Evolutionary conservation across 2,329 filamentous ascomycete species (phyloP).

Genomic region (Paracoccidioides lutzii): DNA sequence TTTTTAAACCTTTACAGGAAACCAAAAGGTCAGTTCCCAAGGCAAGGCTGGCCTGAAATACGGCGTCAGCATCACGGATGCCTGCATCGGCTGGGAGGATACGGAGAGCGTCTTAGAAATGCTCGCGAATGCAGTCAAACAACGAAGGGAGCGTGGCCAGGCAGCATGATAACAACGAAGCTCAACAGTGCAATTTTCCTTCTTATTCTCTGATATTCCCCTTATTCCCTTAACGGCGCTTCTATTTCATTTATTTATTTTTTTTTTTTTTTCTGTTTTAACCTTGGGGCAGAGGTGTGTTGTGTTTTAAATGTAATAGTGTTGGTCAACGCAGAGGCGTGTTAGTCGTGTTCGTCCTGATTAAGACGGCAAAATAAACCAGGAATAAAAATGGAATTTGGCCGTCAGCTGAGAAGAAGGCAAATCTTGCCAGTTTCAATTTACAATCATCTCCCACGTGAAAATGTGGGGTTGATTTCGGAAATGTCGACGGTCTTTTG

Average conservation of each 20-base stretch:
- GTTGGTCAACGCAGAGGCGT: too few relatives aligned
- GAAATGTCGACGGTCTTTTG: too few relatives aligned
- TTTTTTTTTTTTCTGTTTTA: background rate
- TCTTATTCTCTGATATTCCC: background rate
- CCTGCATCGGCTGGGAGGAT: conserved; percentile 89
- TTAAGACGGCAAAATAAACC: too few relatives aligned
- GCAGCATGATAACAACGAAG: background rate
- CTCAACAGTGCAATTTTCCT: background rate
- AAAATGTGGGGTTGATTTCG: too few relatives aligned
- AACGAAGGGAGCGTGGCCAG: conserved; percentile 33
- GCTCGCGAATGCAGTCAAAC: conserved; percentile 67
- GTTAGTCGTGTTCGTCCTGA: too few relatives aligned
- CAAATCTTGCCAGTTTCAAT: too few relatives aligned
- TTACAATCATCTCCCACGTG: too few relatives aligned
- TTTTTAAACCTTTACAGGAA: conserved; percentile 35
- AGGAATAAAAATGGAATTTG: too few relatives aligned
- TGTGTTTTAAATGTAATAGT: too few relatives aligned
- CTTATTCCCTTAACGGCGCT: background rate
- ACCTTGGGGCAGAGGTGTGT: too few relatives aligned
- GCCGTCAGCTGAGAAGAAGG: too few relatives aligned
- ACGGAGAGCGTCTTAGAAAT: conserved; percentile 65
- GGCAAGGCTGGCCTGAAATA: conserved; percentile 77
- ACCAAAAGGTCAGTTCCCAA: conserved; percentile 81
- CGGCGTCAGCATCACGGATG: conserved; percentile 93
- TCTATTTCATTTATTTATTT: background rate